These are phyloP conservation scores for Myriosclerotinia curreyana DNA, from an alignment of 2,329 filamentous ascomycete genomes.

Conservation along the genomic window DNA sequence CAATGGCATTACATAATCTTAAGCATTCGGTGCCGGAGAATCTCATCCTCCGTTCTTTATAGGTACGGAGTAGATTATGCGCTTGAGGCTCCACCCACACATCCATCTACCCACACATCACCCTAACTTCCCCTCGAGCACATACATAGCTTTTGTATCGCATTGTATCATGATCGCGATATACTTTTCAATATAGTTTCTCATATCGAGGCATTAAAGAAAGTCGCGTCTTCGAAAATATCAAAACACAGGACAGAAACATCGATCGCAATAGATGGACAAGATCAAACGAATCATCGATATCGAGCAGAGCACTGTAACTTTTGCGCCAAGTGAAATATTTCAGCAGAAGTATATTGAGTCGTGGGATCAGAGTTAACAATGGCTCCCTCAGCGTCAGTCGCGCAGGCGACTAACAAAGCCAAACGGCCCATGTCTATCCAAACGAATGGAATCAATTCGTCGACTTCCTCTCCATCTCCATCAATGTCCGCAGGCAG, in stretches of 20 bases:
- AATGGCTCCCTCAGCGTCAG: conserved; percentile 38
- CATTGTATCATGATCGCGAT: conserved; percentile 9
- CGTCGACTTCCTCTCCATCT: conserved; percentile 52
- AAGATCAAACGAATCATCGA: conserved; percentile 7
- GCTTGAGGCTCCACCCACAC: conserved; percentile 9
- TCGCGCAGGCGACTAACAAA: conserved; percentile 46
- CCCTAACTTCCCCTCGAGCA: conserved; percentile 14
- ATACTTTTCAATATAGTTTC: neutral
- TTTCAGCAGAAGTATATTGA: conserved; percentile 2
- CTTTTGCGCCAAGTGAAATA: conserved; percentile 8
- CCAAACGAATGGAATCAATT: conserved; percentile 40
- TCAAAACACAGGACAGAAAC: neutral
- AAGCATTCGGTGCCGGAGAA: no score
- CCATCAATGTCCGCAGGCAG: conserved; percentile 54
- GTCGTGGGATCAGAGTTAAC: neutral
- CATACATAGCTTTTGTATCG: conserved; percentile 9
- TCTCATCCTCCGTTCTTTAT: no score
- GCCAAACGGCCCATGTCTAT: conserved; percentile 67
- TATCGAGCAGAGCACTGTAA: conserved; percentile 14
- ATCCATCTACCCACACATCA: conserved; percentile 14
- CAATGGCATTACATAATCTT: no score
- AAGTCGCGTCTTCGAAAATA: neutral
- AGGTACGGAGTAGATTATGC: no score
- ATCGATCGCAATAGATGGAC: conserved; percentile 6
- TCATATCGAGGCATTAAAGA: neutral